These are phyloP conservation scores for Macrophomina phaseolina DNA, from an alignment of 2,329 filamentous ascomycete genomes.

Conservation along the genomic window DNA sequence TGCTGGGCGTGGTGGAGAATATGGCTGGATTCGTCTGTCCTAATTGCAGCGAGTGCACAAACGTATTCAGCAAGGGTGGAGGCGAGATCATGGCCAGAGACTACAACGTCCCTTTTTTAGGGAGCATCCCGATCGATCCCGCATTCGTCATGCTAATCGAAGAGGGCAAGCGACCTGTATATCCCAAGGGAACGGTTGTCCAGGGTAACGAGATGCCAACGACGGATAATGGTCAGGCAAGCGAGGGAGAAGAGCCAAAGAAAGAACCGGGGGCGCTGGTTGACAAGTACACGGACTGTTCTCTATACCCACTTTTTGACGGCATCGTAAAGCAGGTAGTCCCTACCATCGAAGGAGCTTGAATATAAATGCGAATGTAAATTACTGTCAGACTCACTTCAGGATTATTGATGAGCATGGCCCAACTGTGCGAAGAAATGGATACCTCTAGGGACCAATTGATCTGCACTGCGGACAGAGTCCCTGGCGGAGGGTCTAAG, in stretches of 20 bases:
- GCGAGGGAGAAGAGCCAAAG: slow-evolving; percentile 33
- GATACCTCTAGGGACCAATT: no score
- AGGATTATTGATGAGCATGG: no score
- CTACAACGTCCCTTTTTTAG: slow-evolving; percentile 82
- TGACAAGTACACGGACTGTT: slow-evolving; percentile 75
- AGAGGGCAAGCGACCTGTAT: slow-evolving; percentile 68
- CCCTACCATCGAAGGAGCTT: slow-evolving; percentile 36
- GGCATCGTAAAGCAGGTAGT: slow-evolving; percentile 64
- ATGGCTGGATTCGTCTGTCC: slow-evolving; percentile 92
- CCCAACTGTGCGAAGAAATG: no score
- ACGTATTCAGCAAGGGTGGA: slow-evolving; percentile 91
- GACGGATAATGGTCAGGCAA: slow-evolving; percentile 33
- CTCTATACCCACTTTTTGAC: slow-evolving; percentile 71
- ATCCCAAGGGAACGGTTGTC: slow-evolving; percentile 67
- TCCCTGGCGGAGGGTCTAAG: no score
- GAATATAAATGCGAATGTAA: background rate
- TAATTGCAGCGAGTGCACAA: slow-evolving; percentile 80
- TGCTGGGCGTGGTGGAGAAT: slow-evolving; percentile 93
- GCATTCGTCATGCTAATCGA: slow-evolving; percentile 90
- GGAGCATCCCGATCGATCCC: slow-evolving; percentile 88
- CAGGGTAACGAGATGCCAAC: slow-evolving; percentile 30
- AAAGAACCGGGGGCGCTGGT: slow-evolving; percentile 57
- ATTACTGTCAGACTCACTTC: no score
- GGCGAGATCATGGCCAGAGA: slow-evolving; percentile 88
- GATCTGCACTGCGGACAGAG: no score